These are phyloP conservation scores for Solanum hybrid DNA, from an alignment of 305 asterid genomes.

Conservation along the genomic window DNA sequence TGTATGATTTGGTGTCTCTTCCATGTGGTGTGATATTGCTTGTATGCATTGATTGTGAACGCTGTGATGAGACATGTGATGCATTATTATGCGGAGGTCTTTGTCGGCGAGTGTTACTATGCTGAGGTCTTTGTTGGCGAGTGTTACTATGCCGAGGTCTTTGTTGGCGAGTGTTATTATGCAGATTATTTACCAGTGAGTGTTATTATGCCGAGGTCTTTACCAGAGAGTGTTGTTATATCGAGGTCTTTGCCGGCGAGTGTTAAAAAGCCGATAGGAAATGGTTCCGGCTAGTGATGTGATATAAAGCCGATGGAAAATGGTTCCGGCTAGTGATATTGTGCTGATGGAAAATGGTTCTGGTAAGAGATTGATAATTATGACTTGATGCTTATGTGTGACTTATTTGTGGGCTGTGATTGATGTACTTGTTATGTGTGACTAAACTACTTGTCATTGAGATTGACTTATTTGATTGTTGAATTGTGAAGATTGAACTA, in stretches of 20 bases:
- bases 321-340: too few species aligned
- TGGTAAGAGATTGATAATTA: not conserved
- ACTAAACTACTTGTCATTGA: not conserved
- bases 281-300: not conserved
- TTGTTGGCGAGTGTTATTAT: not conserved
- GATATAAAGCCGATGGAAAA: not conserved
- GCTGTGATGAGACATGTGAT: not conserved
- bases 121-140: not conserved
- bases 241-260: not conserved
- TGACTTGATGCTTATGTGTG: not conserved
- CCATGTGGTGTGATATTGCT: not conserved
- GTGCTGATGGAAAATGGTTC: not conserved
- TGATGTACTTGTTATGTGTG: not conserved
- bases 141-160: not conserved
- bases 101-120: not conserved
- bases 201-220: not conserved
- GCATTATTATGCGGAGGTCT: not conserved
- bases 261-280: not conserved
- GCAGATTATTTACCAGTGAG: not conserved
- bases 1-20: not conserved
- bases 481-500: not conserved
- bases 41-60: not conserved
- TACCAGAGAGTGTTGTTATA: too few species aligned
- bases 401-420: not conserved
- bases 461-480: not conserved